A percentile compares a stretch with the other conserved stretches of the same genome.
Evolutionary conservation across 331 rosid species (phyloP).

Genomic region (Malus hybrid): DNA sequence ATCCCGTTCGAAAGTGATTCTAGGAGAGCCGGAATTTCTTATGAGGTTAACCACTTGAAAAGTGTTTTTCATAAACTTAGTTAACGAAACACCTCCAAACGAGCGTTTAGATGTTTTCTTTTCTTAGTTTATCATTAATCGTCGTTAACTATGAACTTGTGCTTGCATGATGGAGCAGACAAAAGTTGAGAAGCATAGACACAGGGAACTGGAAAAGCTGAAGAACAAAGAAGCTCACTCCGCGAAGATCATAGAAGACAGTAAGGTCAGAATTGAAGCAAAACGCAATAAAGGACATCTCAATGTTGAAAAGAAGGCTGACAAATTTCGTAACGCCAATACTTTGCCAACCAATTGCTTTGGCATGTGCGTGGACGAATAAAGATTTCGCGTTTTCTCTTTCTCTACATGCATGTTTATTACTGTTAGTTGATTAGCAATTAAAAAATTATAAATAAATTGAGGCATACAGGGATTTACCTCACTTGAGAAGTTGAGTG

Average conservation of each 20-base stretch:
- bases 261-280: background rate
- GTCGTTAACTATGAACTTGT: background rate
- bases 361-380: background rate
- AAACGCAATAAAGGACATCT: background rate
- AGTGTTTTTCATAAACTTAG: background rate
- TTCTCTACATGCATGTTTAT: no score
- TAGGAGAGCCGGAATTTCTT: background rate
- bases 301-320: background rate
- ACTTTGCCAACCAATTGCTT: background rate
- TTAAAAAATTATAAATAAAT: no score
- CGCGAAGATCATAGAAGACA: background rate
- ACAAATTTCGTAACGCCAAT: background rate
- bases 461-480: background rate
- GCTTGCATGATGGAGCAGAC: background rate
- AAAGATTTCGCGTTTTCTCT: background rate
- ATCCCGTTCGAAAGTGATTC: no score
- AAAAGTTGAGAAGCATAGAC: background rate
- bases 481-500: background rate
- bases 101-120: no score
- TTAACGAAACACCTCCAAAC: background rate
- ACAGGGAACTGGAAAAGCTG: background rate
- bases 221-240: background rate
- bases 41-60: background rate
- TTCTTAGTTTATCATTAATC: background rate
- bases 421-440: no score